Evolutionary conservation across 371 early-diverging fungal species (phyloP).

Genomic region (Batrachochytrium dendrobatidis): DNA sequence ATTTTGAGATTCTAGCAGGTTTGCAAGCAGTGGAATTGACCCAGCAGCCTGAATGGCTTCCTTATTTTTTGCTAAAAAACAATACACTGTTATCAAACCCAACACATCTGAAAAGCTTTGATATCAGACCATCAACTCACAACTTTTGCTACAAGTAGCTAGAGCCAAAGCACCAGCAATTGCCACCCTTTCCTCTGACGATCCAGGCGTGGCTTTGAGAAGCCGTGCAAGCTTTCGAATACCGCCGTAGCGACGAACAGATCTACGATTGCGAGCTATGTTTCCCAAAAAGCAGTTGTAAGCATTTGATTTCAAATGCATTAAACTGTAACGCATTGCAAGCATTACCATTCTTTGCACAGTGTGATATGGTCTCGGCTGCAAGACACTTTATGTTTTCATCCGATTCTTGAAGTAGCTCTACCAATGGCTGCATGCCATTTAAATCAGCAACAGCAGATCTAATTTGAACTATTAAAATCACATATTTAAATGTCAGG

Average conservation of each 20-base stretch:
- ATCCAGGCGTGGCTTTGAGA: constrained; percentile 38
- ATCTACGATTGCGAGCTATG: constrained; percentile 40
- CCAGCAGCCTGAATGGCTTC: constrained; percentile 51
- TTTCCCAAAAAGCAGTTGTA: neutral
- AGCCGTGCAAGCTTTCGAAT: constrained; percentile 45
- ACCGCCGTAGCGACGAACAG: constrained; percentile 45
- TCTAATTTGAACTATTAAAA: constrained; percentile 40
- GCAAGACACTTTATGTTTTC: constrained; percentile 49
- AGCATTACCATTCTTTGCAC: constrained; percentile 44
- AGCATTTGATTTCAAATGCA: too few relatives aligned
- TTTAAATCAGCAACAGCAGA: constrained; percentile 43
- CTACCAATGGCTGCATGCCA: constrained; percentile 50
- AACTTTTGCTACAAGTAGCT: constrained; percentile 45
- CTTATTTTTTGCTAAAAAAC: constrained; percentile 42
- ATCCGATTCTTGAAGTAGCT: constrained; percentile 39
- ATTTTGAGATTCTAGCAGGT: constrained; percentile 43
- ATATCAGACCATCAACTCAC: too few relatives aligned
- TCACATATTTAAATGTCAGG: neutral
- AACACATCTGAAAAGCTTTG: too few relatives aligned
- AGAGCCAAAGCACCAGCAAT: constrained; percentile 50
- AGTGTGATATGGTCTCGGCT: constrained; percentile 51
- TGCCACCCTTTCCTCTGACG: constrained; percentile 43
- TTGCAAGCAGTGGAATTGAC: constrained; percentile 48
- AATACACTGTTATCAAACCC: neutral
- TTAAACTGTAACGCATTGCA: too few relatives aligned